phyloP scores from a whole-genome alignment of 805 yeast genomes.

The Metschnikowia colocasiae region DNA sequence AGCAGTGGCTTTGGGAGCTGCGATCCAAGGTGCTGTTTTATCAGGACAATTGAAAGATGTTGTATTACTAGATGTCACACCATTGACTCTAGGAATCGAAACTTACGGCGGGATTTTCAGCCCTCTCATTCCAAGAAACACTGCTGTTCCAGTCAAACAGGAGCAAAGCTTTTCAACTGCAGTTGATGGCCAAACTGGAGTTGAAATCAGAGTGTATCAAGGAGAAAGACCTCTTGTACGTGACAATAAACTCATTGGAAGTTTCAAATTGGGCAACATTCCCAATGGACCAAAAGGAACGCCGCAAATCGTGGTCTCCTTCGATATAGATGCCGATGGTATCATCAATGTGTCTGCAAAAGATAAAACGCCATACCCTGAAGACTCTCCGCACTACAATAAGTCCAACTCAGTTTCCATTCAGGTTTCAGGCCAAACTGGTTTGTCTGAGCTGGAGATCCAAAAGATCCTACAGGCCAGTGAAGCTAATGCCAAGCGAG shows the following conservation, averaged over 20 bases:
- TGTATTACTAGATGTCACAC: conserved; percentile 27
- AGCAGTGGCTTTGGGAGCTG: conserved; percentile 31
- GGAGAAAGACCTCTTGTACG: conserved; percentile 78
- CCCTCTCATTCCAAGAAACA: conserved; percentile 72
- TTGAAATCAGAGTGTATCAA: conserved; percentile 72
- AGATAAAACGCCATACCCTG: conserved; percentile 46
- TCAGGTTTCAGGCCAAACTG: conserved; percentile 48
- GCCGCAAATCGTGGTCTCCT: conserved; percentile 74
- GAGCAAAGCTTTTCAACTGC: conserved; percentile 77
- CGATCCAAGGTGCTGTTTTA: conserved; percentile 29
- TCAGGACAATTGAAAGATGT: conserved; percentile 27
- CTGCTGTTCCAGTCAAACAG: conserved; percentile 72
- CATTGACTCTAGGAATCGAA: conserved; percentile 57
- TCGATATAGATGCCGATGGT: conserved; percentile 81
- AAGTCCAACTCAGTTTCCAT: conserved; percentile 52
- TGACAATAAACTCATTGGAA: conserved; percentile 74
- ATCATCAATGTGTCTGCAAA: conserved; percentile 55
- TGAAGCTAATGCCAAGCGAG: conserved; percentile 55
- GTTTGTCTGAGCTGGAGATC: conserved; percentile 66
- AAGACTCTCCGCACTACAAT: conserved; percentile 34
- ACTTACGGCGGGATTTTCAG: conserved; percentile 83
- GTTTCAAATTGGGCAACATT: conserved; percentile 66
- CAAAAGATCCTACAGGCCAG: conserved; percentile 63
- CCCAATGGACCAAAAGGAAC: conserved; percentile 77
- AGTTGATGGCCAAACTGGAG: conserved; percentile 82